Conservation (phyloP, 1,284 basidiomycete species). For the Flammula alnicola region DNA sequence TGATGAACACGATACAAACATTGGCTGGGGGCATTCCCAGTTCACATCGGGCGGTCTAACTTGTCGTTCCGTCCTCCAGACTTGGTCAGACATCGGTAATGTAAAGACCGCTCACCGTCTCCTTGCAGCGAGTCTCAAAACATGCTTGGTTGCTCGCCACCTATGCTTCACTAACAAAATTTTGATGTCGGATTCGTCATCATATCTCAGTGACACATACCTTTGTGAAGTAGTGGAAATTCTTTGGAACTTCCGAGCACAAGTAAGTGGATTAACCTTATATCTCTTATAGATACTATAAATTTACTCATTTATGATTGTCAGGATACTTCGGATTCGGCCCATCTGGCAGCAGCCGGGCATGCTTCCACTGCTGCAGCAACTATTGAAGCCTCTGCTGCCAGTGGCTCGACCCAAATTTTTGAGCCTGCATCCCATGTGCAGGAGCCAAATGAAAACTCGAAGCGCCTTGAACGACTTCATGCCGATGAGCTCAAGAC, state of each 20-base stretch:
- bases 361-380: too few relatives aligned
- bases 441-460: neutral
- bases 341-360: too few relatives aligned
- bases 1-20: slow-evolving; percentile 15
- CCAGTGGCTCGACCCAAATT: too few relatives aligned
- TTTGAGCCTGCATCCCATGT: too few relatives aligned
- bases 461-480: neutral
- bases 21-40: slow-evolving; percentile 20
- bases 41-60: slow-evolving; percentile 13
- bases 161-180: slow-evolving; percentile 12
- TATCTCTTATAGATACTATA: neutral
- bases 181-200: neutral
- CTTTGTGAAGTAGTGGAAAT: slow-evolving; percentile 11
- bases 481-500: neutral
- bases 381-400: too few relatives aligned
- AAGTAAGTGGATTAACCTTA: neutral
- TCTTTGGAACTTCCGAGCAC: slow-evolving; percentile 7
- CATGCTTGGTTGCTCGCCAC: slow-evolving; percentile 17
- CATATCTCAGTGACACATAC: slow-evolving; percentile 18
- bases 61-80: neutral
- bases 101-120: slow-evolving; percentile 10
- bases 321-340: too few relatives aligned
- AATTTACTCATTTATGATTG: too few relatives aligned
- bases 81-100: slow-evolving; percentile 15
- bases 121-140: slow-evolving; percentile 19